Conservation (phyloP, 768 basidiomycete species). For the Psilocybe sp. region DNA sequence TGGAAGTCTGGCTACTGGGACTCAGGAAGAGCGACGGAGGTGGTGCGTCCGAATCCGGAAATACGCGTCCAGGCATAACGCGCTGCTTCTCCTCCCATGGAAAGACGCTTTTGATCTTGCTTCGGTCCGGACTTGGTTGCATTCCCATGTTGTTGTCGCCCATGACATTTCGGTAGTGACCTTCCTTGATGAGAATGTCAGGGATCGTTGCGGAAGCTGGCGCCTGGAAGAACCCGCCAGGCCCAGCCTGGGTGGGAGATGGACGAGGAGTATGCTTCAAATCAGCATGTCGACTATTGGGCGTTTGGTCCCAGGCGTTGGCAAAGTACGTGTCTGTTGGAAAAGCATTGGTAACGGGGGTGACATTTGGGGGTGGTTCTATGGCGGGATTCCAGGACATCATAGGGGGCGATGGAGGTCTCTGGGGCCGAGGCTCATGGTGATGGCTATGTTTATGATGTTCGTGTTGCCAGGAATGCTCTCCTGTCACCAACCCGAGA, state of each 20-base stretch:
- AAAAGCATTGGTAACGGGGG: conserved; percentile 55
- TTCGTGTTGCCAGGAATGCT: conserved; percentile 13
- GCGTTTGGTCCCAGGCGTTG: conserved; percentile 81
- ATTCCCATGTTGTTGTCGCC: conserved; percentile 40
- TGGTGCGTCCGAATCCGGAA: conserved; percentile 63
- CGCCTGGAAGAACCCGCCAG: conserved; percentile 55
- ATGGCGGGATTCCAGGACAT: conserved; percentile 78
- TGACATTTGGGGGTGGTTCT: conserved; percentile 71
- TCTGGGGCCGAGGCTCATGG: conserved; percentile 20
- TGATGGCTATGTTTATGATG: conserved; percentile 18
- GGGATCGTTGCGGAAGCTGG: conserved; percentile 64
- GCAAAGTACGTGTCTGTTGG: conserved; percentile 77
- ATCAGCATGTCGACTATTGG: conserved; percentile 30
- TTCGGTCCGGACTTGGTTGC: conserved; percentile 61
- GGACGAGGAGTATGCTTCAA: conserved; percentile 26
- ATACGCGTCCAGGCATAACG: conserved; percentile 64
- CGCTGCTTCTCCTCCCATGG: conserved; percentile 92
- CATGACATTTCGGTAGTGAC: conserved; percentile 68
- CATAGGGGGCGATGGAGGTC: conserved; percentile 60
- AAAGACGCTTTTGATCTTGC: conserved; percentile 77
- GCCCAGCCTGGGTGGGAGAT: conserved; percentile 32
- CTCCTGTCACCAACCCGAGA: conserved; percentile 15
- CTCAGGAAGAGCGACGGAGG: conserved; percentile 43
- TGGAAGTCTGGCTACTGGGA: conserved; percentile 31
- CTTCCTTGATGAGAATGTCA: conserved; percentile 62